Percentiles rank a stretch among this genome's conserved stretches.
Conservation (phyloP, 352 stramenopile species). For the Globisporangium emineosum region DNA sequence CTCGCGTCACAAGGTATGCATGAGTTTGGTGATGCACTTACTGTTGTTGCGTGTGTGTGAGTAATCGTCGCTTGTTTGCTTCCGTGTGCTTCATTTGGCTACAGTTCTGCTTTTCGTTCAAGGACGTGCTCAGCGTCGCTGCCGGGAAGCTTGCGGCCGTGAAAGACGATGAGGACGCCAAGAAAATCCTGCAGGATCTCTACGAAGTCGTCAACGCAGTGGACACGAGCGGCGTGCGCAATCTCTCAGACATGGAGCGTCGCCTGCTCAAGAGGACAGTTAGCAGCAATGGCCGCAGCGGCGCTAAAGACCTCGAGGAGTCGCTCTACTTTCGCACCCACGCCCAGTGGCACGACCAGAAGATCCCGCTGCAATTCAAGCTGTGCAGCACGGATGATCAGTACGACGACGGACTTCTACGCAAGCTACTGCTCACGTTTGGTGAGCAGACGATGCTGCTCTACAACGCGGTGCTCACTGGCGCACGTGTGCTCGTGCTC, state of each 20-base stretch:
- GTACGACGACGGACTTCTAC: constrained; percentile 74
- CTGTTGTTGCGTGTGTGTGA: neutral
- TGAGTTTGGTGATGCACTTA: neutral
- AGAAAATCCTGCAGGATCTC: constrained; percentile 51
- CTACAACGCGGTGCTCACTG: constrained; percentile 85
- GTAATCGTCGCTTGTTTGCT: neutral
- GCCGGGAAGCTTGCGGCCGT: constrained; percentile 61
- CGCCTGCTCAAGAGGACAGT: constrained; percentile 77
- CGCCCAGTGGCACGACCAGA: constrained; percentile 55
- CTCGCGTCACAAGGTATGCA: constrained; percentile 64
- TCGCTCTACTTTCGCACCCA: constrained; percentile 60
- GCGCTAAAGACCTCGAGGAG: constrained; percentile 40
- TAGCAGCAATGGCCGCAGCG: constrained; percentile 36
- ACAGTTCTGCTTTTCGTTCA: constrained; percentile 69
- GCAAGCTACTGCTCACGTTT: constrained; percentile 71
- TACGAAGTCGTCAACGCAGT: constrained; percentile 74
- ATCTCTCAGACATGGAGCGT: constrained; percentile 70
- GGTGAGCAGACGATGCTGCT: constrained; percentile 83
- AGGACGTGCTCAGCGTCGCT: constrained; percentile 69
- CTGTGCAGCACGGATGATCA: constrained; percentile 83
- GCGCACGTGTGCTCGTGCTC: constrained; percentile 72
- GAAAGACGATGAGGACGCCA: constrained; percentile 39
- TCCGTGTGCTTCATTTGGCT: constrained; percentile 22
- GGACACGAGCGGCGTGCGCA: constrained; percentile 52
- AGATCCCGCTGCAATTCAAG: constrained; percentile 74